Evolutionary conservation across 1,284 basidiomycete genomes (phyloP), one percentile per base, ranked within the genome.

Genomic region (Puccinia sorghi): DNA sequence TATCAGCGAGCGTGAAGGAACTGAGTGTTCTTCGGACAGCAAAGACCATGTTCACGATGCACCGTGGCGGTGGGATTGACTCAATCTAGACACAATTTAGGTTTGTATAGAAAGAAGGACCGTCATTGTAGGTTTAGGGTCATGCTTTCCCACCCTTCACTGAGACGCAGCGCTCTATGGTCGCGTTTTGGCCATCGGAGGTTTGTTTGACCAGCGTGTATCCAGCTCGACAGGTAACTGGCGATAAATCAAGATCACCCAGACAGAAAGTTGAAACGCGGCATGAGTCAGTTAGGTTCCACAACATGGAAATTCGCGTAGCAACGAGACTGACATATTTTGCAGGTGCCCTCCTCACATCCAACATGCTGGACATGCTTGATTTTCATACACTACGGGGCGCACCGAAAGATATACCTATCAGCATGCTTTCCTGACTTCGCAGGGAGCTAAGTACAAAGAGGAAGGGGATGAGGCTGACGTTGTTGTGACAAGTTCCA

Each of bases 351-450:
- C 27, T 32, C 9, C 37, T 70, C 67, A 70, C 67, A 70, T 70
- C 67, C 67, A 20, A 70, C 52, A 17, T 56, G 7, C 37, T 70
- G 37, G 11, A 54, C 67, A 56, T 70, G 67, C 25, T 50, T 50
- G 15, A 70, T 70, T 70, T 70, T 70, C 67, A 70, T 52, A 54
- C 67, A 70, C 67, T 70, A 17, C 15, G 17, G 37, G 20, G 32
- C 13, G 9, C 43, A 27, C 32, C 32, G 32, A 27, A 15, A 66
- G 39, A 25, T 22, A 50, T n/a, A 46, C 4, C 46, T 8, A 64
- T 64, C 41, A 64, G 61, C n/a, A 11, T 46, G 8, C 17, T 37
- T 50, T 37, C 17, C 20, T n/a, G 20, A 37, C 20, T 17, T 27
- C 7, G 11, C 20, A 37, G n/a, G 37, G 32, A 37, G 32, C 13